Percentiles rank a stretch among this genome's conserved stretches.
Evolutionary conservation across 495 filamentous ascomycete species (phyloP).

Genomic region (Penicillium cosmopolitanum): DNA sequence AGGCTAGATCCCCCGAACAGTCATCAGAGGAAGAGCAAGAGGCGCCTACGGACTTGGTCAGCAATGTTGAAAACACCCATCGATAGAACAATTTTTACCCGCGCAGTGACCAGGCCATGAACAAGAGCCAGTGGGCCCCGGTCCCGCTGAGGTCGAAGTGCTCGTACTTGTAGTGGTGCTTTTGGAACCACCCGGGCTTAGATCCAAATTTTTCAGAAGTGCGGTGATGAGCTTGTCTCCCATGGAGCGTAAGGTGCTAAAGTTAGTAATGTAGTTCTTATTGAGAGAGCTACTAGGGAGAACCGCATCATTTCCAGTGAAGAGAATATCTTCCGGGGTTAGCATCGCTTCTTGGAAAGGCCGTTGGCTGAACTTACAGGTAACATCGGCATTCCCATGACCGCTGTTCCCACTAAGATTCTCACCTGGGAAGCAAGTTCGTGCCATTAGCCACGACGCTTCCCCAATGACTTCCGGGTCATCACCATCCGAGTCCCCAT

Average conservation of each 20-base stretch:
- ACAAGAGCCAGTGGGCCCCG: slow-evolving; percentile 15
- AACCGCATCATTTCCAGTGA: slow-evolving; percentile 35
- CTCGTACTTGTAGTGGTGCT: not conserved
- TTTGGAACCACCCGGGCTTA: slow-evolving; percentile 19
- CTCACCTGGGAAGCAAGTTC: slow-evolving; percentile 42
- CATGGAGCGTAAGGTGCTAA: slow-evolving; percentile 36
- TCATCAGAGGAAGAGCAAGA: slow-evolving; percentile 28
- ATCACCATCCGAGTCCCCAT: slow-evolving; percentile 42
- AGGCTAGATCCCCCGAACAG: slow-evolving; percentile 28
- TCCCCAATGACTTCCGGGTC: slow-evolving; percentile 41
- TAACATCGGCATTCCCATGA: slow-evolving; percentile 36
- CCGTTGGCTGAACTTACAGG: slow-evolving; percentile 27
- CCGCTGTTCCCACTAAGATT: slow-evolving; percentile 37
- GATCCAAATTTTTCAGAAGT: slow-evolving; percentile 41
- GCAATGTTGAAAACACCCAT: not conserved
- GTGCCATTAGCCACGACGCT: slow-evolving; percentile 45
- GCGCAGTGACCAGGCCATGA: slow-evolving; percentile 27
- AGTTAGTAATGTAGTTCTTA: slow-evolving; percentile 42
- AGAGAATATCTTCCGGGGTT: slow-evolving; percentile 35
- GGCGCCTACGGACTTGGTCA: slow-evolving; percentile 16
- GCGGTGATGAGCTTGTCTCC: slow-evolving; percentile 33
- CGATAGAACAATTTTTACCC: slow-evolving; percentile 14
- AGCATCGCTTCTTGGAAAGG: slow-evolving; percentile 1
- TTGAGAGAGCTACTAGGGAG: slow-evolving; percentile 35
- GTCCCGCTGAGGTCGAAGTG: slow-evolving; percentile 6